These are phyloP conservation scores for Elsinoe perseae DNA, from an alignment of 2,329 filamentous ascomycete genomes.

Conservation along the genomic window DNA sequence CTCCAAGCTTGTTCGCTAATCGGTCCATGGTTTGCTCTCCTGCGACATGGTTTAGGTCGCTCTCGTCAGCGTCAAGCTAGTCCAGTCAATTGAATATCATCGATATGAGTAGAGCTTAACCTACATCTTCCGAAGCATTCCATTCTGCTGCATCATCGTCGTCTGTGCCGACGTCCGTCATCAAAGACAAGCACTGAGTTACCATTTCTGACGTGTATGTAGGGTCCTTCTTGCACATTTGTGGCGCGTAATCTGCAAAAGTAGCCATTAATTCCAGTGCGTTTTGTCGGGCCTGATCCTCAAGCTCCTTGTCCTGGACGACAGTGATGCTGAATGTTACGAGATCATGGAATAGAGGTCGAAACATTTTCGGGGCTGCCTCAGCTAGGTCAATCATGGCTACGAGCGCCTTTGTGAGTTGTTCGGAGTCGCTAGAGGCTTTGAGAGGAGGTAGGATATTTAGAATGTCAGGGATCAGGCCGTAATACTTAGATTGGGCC, in stretches of 20 bases:
- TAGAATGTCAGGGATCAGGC: constrained; percentile 79
- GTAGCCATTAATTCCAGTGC: constrained; percentile 95
- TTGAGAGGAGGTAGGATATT: constrained; percentile 94
- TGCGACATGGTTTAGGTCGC: constrained; percentile 92
- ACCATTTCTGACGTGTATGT: constrained; percentile 95
- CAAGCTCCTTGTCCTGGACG: constrained; percentile 90
- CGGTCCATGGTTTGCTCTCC: constrained; percentile 98
- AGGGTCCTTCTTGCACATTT: constrained; percentile 91
- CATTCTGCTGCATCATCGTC: constrained; percentile 93
- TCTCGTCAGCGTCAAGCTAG: constrained; percentile 87
- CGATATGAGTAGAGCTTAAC: constrained; percentile 27
- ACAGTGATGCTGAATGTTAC: constrained; percentile 90
- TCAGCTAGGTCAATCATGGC: constrained; percentile 92
- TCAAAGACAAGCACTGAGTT: constrained; percentile 91
- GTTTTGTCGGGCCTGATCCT: constrained; percentile 84
- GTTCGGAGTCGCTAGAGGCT: constrained; percentile 80
- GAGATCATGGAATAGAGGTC: constrained; percentile 81
- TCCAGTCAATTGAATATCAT: constrained; percentile 22
- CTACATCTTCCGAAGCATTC: constrained; percentile 82
- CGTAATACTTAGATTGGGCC: constrained; percentile 77
- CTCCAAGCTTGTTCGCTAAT: constrained; percentile 91
- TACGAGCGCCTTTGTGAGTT: constrained; percentile 81
- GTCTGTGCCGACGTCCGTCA: constrained; percentile 92
- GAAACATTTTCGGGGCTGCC: constrained; percentile 95
- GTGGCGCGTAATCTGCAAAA: constrained; percentile 88